Percentiles rank a stretch among this genome's conserved stretches.
phyloP scores from a whole-genome alignment of 345 rosid genomes.

The Citrus sp. region DNA sequence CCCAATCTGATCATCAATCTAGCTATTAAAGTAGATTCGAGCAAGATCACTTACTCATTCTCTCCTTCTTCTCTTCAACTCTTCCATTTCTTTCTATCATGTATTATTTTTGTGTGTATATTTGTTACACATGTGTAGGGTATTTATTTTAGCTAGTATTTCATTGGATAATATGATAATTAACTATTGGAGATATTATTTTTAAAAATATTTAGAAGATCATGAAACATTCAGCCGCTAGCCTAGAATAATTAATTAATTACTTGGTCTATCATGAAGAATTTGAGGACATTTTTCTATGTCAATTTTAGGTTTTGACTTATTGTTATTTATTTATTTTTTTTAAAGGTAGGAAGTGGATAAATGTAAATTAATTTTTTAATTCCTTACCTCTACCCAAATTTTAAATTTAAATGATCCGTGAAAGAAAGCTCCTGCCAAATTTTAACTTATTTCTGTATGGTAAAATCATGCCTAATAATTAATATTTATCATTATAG shows the following conservation, averaged over 20 bases:
- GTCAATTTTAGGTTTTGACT: background rate
- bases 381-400: too few species aligned
- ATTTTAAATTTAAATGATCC: too few species aligned
- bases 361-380: too few species aligned
- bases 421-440: too few species aligned
- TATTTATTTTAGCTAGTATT: background rate
- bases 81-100: background rate
- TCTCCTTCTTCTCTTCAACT: background rate
- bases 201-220: background rate
- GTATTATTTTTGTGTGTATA: too few species aligned
- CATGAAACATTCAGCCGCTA: background rate
- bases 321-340: too few species aligned
- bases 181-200: background rate
- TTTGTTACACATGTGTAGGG: background rate
- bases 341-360: too few species aligned
- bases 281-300: background rate
- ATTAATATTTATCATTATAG: background rate
- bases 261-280: background rate
- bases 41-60: background rate
- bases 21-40: constrained; percentile 4
- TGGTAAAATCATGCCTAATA: background rate
- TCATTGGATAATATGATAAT: background rate
- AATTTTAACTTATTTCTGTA: too few species aligned
- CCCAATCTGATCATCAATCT: constrained; percentile 9
- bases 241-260: background rate